Conservation (phyloP, 1,284 basidiomycete genomes). For the Cystobasidium slooffiae region DNA sequence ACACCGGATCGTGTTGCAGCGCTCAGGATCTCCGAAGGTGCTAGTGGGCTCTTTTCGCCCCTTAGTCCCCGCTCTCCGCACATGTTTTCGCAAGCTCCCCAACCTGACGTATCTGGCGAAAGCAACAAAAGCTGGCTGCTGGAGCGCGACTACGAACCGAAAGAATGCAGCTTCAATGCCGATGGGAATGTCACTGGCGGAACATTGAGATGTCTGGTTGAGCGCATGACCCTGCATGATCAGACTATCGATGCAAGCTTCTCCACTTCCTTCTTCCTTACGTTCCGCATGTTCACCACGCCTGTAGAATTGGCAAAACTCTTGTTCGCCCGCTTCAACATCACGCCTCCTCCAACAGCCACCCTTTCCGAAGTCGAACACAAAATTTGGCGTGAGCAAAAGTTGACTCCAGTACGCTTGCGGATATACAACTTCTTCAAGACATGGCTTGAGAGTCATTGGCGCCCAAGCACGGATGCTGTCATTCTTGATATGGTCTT, state of each 20-base stretch:
- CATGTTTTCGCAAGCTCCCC: conserved; percentile 20
- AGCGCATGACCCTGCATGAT: conserved; percentile 96
- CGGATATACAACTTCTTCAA: conserved; percentile 91
- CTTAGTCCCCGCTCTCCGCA: conserved; percentile 32
- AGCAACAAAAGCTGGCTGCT: conserved; percentile 49
- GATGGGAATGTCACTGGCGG: conserved; percentile 91
- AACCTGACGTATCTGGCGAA: background rate
- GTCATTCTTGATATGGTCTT: conserved; percentile 64
- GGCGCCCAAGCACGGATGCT: conserved; percentile 66
- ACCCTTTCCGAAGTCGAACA: conserved; percentile 67
- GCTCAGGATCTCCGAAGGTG: conserved; percentile 20
- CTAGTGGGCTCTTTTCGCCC: conserved; percentile 19
- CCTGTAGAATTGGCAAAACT: conserved; percentile 75
- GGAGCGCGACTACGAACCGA: conserved; percentile 70
- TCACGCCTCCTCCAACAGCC: conserved; percentile 59
- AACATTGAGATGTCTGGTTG: conserved; percentile 82
- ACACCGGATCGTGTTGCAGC: conserved; percentile 36
- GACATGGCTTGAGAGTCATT: conserved; percentile 88
- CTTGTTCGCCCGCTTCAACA: conserved; percentile 79
- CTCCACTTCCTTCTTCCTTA: conserved; percentile 87
- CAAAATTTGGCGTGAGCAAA: conserved; percentile 78
- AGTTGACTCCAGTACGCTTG: conserved; percentile 83
- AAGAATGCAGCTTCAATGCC: conserved; percentile 85
- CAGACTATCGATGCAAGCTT: conserved; percentile 78
- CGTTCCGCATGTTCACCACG: conserved; percentile 90